These are phyloP conservation scores for Hylodesmum podocarpum DNA, from an alignment of 306 rosid species.

Conservation along the genomic window DNA sequence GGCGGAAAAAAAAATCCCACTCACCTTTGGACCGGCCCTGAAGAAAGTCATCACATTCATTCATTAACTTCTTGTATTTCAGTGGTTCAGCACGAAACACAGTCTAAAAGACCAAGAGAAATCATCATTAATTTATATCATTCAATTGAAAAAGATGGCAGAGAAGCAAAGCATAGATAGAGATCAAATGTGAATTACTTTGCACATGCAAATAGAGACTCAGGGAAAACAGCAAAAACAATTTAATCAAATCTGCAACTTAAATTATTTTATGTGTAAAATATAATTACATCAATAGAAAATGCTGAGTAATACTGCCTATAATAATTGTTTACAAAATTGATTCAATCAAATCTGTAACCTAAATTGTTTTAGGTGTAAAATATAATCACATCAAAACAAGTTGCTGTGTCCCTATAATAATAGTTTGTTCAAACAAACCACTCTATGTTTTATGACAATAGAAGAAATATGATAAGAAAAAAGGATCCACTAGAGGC, in stretches of 20 bases:
- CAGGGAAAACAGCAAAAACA: too few species aligned
- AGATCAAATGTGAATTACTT: neutral
- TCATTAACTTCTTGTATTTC: slow-evolving; percentile 67
- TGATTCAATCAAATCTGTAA: too few species aligned
- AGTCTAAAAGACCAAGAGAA: slow-evolving; percentile 46
- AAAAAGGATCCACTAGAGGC: neutral
- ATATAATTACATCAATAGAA: neutral
- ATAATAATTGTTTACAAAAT: neutral
- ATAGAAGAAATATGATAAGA: neutral
- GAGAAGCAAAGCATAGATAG: neutral
- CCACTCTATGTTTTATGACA: neutral
- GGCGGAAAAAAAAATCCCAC: too few species aligned
- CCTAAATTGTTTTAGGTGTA: neutral
- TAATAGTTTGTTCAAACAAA: neutral
- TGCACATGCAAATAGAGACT: neutral
- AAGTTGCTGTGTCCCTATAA: neutral
- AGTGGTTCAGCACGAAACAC: slow-evolving; percentile 72
- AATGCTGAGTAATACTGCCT: neutral
- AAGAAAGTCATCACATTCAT: slow-evolving; percentile 70
- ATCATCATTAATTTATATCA: slow-evolving; percentile 2
- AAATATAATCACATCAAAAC: neutral
- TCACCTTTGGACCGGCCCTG: too few species aligned
- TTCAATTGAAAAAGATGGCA: neutral
- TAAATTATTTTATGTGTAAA: neutral
- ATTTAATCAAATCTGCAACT: neutral